phyloP scores from a whole-genome alignment of 352 stramenopile genomes.

The Globisporangium camurandrum region DNA sequence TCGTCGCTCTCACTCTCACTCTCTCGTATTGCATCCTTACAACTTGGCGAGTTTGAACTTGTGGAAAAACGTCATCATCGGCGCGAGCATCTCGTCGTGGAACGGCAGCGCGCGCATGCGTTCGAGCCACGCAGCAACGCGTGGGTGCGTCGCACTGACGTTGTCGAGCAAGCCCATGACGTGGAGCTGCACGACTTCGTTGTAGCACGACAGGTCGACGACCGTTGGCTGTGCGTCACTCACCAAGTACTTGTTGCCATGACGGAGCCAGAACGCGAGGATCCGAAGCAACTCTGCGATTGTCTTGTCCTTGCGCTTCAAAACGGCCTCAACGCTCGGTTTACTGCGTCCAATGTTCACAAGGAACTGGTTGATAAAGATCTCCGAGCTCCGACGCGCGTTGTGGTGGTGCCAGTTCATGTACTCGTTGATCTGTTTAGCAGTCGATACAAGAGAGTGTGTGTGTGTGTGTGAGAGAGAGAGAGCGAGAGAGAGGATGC shows the following conservation, averaged over 20 bases:
- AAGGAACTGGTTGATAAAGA: constrained; percentile 33
- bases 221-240: constrained; percentile 53
- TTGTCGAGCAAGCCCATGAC: constrained; percentile 45
- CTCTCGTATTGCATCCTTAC: too few species aligned
- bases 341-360: constrained; percentile 17
- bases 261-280: constrained; percentile 45
- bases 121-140: constrained; percentile 37
- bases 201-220: constrained; percentile 49
- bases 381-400: constrained; percentile 36
- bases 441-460: too few species aligned
- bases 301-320: constrained; percentile 24
- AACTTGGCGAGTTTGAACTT: not conserved
- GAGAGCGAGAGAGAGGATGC: too few species aligned
- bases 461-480: too few species aligned
- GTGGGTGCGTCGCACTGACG: constrained; percentile 43
- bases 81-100: constrained; percentile 45
- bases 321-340: constrained; percentile 29
- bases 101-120: constrained; percentile 49
- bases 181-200: constrained; percentile 57
- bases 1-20: too few species aligned
- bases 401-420: constrained; percentile 67
- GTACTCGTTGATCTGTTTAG: constrained; percentile 65
- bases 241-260: too few species aligned
- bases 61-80: constrained; percentile 9
- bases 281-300: constrained; percentile 26